Evolutionary conservation across 2,329 filamentous ascomycete genomes (phyloP).

Genomic region (Drechslerella stenobrocha): DNA sequence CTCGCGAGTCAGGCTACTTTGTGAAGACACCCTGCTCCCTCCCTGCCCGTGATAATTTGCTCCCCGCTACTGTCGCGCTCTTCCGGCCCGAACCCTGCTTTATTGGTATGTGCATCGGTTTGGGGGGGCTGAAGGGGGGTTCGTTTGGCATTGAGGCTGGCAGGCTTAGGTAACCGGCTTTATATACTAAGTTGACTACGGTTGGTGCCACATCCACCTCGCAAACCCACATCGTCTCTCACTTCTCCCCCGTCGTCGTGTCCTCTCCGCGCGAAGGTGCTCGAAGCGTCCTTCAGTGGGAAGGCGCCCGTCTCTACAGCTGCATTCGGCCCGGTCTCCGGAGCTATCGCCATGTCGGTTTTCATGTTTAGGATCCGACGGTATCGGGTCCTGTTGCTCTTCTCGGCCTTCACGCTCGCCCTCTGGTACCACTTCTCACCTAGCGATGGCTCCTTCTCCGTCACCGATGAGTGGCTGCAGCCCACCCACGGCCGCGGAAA

Average conservation of each 20-base stretch:
- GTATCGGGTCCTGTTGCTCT: slow-evolving; percentile 40
- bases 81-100: too few relatives aligned
- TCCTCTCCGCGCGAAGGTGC: neutral
- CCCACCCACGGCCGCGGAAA: slow-evolving; percentile 40
- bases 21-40: too few relatives aligned
- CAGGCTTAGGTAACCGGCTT: too few relatives aligned
- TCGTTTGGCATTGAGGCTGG: too few relatives aligned
- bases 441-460: slow-evolving; percentile 28
- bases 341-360: slow-evolving; percentile 26
- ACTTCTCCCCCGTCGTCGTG: neutral
- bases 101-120: too few relatives aligned
- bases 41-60: too few relatives aligned
- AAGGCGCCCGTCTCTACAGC: neutral
- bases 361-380: slow-evolving; percentile 45
- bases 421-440: slow-evolving; percentile 47
- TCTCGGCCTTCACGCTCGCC: slow-evolving; percentile 38
- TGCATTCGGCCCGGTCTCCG: slow-evolving; percentile 1
- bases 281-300: slow-evolving; percentile 1
- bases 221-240: neutral
- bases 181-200: too few relatives aligned
- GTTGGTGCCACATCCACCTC: neutral
- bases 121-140: too few relatives aligned
- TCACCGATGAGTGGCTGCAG: slow-evolving; percentile 33
- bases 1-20: too few relatives aligned
- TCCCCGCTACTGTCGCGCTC: too few relatives aligned